phyloP scores from a whole-genome alignment of 306 rosid species.

The Cucurbita pepo region DNA sequence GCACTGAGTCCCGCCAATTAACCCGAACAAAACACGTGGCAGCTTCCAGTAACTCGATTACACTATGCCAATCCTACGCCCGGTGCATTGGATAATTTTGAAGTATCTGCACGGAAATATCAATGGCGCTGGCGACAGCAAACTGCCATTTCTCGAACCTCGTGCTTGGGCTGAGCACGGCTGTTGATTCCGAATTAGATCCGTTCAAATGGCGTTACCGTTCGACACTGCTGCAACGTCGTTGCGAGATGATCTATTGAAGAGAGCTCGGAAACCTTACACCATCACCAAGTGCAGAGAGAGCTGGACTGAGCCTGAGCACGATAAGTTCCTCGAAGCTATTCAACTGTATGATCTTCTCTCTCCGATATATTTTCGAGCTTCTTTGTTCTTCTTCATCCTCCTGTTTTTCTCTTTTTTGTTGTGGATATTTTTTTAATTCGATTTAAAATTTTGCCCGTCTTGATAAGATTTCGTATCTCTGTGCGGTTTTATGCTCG shows the following conservation, averaged over 20 bases:
- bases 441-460: neutral
- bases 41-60: accelerated
- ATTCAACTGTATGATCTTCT: constrained; percentile 53
- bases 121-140: neutral
- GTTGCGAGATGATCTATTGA: constrained; percentile 34
- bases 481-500: neutral
- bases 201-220: constrained; percentile 31
- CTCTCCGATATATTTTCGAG: too few species aligned
- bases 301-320: constrained; percentile 93
- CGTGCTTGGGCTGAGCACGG: neutral
- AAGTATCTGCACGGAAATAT: constrained; percentile 2
- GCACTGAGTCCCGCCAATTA: neutral
- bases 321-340: constrained; percentile 92
- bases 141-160: neutral
- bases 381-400: too few species aligned
- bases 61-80: too few species aligned
- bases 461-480: too few species aligned
- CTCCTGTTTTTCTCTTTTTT: neutral
- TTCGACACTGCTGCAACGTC: constrained; percentile 26
- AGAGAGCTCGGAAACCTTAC: constrained; percentile 75
- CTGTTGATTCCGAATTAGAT: constrained; percentile 12
- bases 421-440: too few species aligned
- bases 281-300: constrained; percentile 92
- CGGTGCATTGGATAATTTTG: neutral
- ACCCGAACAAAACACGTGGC: neutral